Conservation (phyloP, 495 filamentous ascomycete species). For the Diplogelasinospora grovesii region DNA sequence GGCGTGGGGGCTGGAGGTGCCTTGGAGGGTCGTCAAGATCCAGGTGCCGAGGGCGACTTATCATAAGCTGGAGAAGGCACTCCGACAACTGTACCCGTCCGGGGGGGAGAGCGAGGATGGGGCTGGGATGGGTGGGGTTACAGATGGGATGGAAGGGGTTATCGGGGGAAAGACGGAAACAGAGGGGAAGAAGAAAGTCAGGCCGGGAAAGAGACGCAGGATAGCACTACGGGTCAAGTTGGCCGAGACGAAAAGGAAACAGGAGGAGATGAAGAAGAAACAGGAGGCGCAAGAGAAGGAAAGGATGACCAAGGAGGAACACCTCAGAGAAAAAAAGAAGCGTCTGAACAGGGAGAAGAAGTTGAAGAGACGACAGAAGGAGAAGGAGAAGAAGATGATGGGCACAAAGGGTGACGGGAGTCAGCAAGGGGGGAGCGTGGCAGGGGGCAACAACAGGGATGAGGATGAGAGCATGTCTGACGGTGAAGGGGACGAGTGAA, state of each 20-base stretch:
- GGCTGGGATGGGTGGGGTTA: too few species aligned
- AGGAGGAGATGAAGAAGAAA: conserved; percentile 21
- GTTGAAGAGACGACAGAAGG: conserved; percentile 44
- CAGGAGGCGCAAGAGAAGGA: conserved; percentile 20
- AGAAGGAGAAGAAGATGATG: conserved; percentile 40
- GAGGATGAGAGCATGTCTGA: neutral
- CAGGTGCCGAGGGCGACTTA: conserved; percentile 6
- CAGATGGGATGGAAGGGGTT: neutral
- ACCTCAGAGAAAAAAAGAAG: conserved; percentile 48
- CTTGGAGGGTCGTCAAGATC: conserved; percentile 47
- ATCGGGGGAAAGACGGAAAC: neutral
- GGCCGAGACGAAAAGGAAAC: conserved; percentile 23
- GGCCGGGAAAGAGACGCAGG: conserved; percentile 48
- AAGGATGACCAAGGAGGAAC: conserved; percentile 40
- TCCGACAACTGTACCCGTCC: too few species aligned
- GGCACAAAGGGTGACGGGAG: conserved; percentile 15
- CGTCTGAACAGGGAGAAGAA: conserved; percentile 46
- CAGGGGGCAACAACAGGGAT: neutral
- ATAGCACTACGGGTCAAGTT: conserved; percentile 37
- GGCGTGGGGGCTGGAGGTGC: conserved; percentile 47
- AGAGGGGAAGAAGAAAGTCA: conserved; percentile 26
- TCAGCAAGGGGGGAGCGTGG: neutral
- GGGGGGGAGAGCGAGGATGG: too few species aligned
- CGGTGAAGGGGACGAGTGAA: neutral
- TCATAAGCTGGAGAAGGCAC: too few species aligned